These are phyloP conservation scores for Acanthamoeba lenticulata DNA, from an alignment of 208 protist genomes.

Conservation along the genomic window DNA sequence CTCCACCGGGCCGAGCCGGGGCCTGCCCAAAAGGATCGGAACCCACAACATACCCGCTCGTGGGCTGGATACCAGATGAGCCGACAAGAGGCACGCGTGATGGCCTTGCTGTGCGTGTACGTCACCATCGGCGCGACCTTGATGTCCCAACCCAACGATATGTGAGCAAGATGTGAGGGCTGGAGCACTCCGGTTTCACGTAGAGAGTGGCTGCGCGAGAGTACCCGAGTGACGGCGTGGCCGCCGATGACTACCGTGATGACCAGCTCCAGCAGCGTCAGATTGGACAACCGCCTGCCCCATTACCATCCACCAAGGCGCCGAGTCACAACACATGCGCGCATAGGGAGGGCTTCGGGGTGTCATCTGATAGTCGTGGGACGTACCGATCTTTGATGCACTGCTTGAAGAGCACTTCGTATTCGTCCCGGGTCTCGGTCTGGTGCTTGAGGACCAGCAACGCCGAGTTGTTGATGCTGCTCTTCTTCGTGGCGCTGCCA, in stretches of 20 bases:
- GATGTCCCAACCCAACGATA: background rate
- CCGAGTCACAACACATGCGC: too few species aligned
- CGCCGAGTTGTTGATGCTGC: background rate
- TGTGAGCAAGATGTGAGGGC: too few species aligned
- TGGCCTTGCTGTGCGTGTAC: slow-evolving; percentile 50
- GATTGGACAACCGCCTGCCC: background rate
- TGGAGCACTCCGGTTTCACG: too few species aligned
- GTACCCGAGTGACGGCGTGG: background rate
- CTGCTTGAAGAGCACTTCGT: slow-evolving; percentile 25
- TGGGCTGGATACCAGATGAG: slow-evolving; percentile 10
- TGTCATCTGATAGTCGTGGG: too few species aligned
- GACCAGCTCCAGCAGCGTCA: slow-evolving; percentile 17
- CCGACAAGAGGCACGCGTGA: slow-evolving; percentile 25
- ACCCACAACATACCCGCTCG: background rate
- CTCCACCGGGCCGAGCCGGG: background rate
- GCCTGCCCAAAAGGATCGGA: background rate
- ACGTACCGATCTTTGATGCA: background rate
- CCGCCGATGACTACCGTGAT: background rate
- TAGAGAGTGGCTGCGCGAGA: background rate
- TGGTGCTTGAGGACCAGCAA: slow-evolving; percentile 11
- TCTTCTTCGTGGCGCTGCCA: too few species aligned
- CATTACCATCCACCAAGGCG: too few species aligned
- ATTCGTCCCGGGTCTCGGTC: background rate
- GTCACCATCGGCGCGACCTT: slow-evolving; percentile 44
- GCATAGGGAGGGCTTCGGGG: too few species aligned